Evolutionary conservation across 2,329 filamentous ascomycete genomes (phyloP).

Genomic region (Beauveria brongniartii): DNA sequence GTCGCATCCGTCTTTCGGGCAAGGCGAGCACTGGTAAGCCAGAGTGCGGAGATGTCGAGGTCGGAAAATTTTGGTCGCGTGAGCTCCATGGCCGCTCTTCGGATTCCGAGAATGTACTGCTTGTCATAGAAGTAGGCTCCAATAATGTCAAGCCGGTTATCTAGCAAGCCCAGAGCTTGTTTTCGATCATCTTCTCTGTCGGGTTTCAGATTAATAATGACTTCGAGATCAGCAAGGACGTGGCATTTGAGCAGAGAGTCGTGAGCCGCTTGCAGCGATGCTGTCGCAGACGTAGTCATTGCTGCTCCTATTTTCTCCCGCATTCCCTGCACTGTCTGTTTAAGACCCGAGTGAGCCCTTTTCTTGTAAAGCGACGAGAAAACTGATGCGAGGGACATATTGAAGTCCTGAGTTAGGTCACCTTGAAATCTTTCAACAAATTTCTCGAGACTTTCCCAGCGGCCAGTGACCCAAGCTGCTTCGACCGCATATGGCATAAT

Average conservation of each 20-base stretch:
- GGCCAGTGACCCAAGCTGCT: conserved; percentile 81
- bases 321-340: conserved; percentile 50
- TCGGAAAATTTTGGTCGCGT: conserved; percentile 56
- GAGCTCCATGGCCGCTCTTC: conserved; percentile 80
- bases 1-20: conserved; percentile 78
- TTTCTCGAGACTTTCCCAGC: conserved; percentile 67
- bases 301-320: conserved; percentile 63
- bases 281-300: conserved; percentile 67
- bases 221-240: conserved; percentile 77
- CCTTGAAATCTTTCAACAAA: conserved; percentile 52
- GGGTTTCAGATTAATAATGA: conserved; percentile 49
- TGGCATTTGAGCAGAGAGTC: conserved; percentile 81
- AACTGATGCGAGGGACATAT: conserved; percentile 61
- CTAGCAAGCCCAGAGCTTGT: conserved; percentile 35
- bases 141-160: conserved; percentile 76
- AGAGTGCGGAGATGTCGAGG: conserved; percentile 70
- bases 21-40: conserved; percentile 77
- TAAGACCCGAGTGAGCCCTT: conserved; percentile 43
- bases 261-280: conserved; percentile 76
- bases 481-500: conserved; percentile 81
- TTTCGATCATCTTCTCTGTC: conserved; percentile 33
- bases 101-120: conserved; percentile 81
- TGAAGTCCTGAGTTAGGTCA: conserved; percentile 56
- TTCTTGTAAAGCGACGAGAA: conserved; percentile 52
- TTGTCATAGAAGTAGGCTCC: conserved; percentile 89